These are phyloP conservation scores for Talaromyces sp. DNA, from an alignment of 2,329 filamentous ascomycete species.

Conservation along the genomic window DNA sequence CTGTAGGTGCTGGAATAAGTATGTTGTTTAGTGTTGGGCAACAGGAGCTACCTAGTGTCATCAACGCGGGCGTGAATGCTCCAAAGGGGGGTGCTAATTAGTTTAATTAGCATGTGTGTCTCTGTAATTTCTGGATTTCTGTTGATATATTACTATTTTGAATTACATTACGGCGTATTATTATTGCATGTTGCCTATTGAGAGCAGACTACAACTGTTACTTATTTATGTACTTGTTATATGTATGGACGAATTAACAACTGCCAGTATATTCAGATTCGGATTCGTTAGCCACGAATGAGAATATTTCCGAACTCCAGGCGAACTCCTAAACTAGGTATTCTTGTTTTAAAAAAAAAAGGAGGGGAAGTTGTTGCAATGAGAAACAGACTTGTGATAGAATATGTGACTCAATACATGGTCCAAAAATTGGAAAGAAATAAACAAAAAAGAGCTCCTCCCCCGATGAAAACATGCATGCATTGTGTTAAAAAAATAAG, in stretches of 20 bases:
- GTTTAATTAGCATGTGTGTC: background rate
- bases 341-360: background rate
- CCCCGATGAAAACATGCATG: background rate
- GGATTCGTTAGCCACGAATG: background rate
- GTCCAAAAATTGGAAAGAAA: background rate
- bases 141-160: background rate
- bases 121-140: background rate
- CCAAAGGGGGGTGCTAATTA: conserved; percentile 47
- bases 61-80: conserved; percentile 86
- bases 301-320: background rate
- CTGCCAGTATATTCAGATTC: background rate
- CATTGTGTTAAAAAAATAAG: background rate
- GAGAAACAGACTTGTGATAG: background rate
- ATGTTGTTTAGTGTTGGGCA: conserved; percentile 79
- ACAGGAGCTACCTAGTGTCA: conserved; percentile 85
- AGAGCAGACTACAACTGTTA: background rate
- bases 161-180: background rate
- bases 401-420: background rate
- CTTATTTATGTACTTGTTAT: background rate
- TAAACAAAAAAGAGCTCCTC: background rate
- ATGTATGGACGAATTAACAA: background rate
- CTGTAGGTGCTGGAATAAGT: conserved; percentile 67
- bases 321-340: background rate
- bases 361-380: background rate
- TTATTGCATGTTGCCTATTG: background rate